Percentiles rank a stretch among this genome's conserved stretches.
These are phyloP conservation scores for Aureobasidium sp. DNA, from an alignment of 2,329 filamentous ascomycete genomes.

Conservation along the genomic window DNA sequence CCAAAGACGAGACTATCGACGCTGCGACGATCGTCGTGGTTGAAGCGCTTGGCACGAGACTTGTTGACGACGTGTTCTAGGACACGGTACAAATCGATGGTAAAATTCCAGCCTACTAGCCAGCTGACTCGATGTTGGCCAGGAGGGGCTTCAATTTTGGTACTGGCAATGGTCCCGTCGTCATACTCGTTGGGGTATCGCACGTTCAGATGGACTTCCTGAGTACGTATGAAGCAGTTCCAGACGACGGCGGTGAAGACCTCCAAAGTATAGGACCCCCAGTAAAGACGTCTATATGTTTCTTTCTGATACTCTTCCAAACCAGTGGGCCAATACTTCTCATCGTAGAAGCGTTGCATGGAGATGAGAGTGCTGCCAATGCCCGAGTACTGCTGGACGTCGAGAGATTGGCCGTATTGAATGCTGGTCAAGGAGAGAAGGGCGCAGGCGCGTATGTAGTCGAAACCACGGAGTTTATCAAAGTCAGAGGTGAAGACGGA, in stretches of 20 bases:
- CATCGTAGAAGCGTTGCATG: slow-evolving; percentile 48
- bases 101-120: slow-evolving; percentile 53
- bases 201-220: slow-evolving; percentile 42
- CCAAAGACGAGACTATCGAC: slow-evolving; percentile 22
- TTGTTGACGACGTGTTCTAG: slow-evolving; percentile 44
- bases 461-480: slow-evolving; percentile 27
- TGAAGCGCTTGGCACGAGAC: slow-evolving; percentile 21
- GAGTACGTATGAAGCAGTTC: slow-evolving; percentile 40
- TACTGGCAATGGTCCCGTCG: slow-evolving; percentile 39
- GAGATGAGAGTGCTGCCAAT: slow-evolving; percentile 44
- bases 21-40: slow-evolving; percentile 19
- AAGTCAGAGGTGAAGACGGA: slow-evolving; percentile 36
- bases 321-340: slow-evolving; percentile 45
- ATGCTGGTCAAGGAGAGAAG: slow-evolving; percentile 46
- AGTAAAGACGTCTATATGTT: slow-evolving; percentile 45
- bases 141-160: slow-evolving; percentile 17
- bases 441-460: slow-evolving; percentile 42
- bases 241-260: slow-evolving; percentile 50
- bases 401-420: slow-evolving; percentile 44
- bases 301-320: slow-evolving; percentile 42
- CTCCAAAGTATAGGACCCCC: slow-evolving; percentile 53
- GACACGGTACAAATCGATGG: slow-evolving; percentile 50
- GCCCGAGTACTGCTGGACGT: slow-evolving; percentile 47
- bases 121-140: slow-evolving; percentile 30
- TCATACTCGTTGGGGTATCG: slow-evolving; percentile 43